Evolutionary conservation across 2,329 filamentous ascomycete species (phyloP), one percentile per base, ranked within the genome.

Genomic region (Fusarium burgessii): DNA sequence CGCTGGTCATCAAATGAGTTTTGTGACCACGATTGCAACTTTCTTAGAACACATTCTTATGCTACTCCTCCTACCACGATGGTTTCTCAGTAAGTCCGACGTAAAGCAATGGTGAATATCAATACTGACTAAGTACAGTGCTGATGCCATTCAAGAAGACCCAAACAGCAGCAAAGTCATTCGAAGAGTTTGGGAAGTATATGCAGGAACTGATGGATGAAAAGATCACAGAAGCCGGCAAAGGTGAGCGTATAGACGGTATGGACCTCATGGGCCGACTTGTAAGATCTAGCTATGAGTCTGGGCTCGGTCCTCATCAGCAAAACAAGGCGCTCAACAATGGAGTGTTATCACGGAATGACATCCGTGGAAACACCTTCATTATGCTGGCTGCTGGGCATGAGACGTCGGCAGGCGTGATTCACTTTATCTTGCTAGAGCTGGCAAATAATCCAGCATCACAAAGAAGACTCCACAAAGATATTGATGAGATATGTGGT

Each of bases 351-450:
- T 84, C 81, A 8, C 87, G 90, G 68, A 84, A 85, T 7, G 91
- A 94, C 59, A 91, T 95, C 63, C 82, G 92, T 32, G 91, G 92
- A 54, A 94, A 94, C 76, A 89, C 91, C 23, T 91, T 91, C 68
- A 83, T 91, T 73, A 89, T 90, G 80, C 84, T 88, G 66, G 84
- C 95, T 3, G 93, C 93, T 1, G 93, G 93, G 15, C 92, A 96
- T 79, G 93, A 96, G 80, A 95, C 93, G 3, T 92, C 92, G 4
- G 92, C 92, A 50, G 93, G 93, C 78, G 87, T 88, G 7, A 84
- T 94, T 41, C 91, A 95, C 80, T 94, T 93, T 77, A 85, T 89
- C 4, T 80, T 94, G 7, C 77, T 93, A 38, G 86, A 89, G 72
- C 86, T 95, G 9, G 93, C 92, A 17, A 87, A 89, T 73, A 86